Percentiles rank a stretch among this genome's conserved stretches.
Evolutionary conservation across 257 asterid genomes (phyloP).

Genomic region (Nyctanthes arbortristis): DNA sequence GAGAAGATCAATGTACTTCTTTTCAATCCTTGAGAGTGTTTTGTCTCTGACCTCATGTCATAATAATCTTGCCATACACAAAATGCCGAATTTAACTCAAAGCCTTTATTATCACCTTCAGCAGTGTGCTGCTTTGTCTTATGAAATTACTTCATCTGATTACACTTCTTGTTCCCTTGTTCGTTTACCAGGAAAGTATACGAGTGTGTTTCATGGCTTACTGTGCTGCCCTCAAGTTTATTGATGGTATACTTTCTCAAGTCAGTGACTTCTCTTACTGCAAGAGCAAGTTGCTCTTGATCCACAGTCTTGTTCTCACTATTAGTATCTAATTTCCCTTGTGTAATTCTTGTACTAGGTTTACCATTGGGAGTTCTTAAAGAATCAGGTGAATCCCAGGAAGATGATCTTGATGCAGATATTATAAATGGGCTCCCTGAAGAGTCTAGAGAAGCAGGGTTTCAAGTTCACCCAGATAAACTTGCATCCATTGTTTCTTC

Average conservation of each 20-base stretch:
- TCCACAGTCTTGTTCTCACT: slow-evolving; percentile 10
- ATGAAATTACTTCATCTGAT: slow-evolving; percentile 14
- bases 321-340: slow-evolving; percentile 13
- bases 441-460: slow-evolving; percentile 78
- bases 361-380: slow-evolving; percentile 24
- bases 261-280: not conserved
- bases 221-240: slow-evolving; percentile 84
- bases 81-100: not conserved
- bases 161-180: slow-evolving; percentile 8
- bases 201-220: slow-evolving; percentile 71
- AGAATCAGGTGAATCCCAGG: slow-evolving; percentile 19
- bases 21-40: not conserved
- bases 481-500: slow-evolving; percentile 80
- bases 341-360: slow-evolving; percentile 42
- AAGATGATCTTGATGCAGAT: slow-evolving; percentile 42
- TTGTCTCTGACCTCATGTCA: slow-evolving; percentile 8
- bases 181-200: slow-evolving; percentile 64
- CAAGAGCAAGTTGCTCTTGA: not conserved
- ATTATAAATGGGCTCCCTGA: slow-evolving; percentile 59
- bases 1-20: not conserved
- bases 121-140: not conserved
- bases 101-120: slow-evolving; percentile 1
- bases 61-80: slow-evolving; percentile 5
- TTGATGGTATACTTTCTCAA: slow-evolving; percentile 57
- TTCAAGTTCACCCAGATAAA: slow-evolving; percentile 74